A percentile compares a stretch with the other conserved stretches of the same genome.
phyloP scores from a whole-genome alignment of 2,329 filamentous ascomycete genomes.

The Ascochyta fabae region DNA sequence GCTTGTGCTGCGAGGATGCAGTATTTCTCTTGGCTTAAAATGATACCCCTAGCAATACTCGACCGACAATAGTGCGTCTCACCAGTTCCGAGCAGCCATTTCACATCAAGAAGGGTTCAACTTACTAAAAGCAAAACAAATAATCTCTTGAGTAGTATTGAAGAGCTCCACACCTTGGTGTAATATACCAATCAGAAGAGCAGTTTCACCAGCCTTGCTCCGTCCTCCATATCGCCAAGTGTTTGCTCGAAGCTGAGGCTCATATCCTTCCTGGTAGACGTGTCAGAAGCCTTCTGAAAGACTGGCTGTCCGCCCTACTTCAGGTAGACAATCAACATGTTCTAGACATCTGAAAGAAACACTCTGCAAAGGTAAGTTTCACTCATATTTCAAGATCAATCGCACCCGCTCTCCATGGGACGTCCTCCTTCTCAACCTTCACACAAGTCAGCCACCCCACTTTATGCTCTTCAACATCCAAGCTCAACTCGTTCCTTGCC shows the following conservation, averaged over 20 bases:
- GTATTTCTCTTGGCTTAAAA: conserved; percentile 31
- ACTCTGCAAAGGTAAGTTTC: not conserved
- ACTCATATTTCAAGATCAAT: no score
- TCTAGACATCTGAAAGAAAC: not conserved
- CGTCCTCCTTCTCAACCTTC: conserved; percentile 33
- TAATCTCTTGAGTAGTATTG: no score
- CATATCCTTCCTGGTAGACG: not conserved
- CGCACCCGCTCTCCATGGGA: conserved; percentile 34
- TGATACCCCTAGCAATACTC: conserved; percentile 36
- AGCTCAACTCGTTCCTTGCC: conserved; percentile 28
- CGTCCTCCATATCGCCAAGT: no score
- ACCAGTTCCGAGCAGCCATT: no score
- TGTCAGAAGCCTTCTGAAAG: not conserved
- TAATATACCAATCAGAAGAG: no score
- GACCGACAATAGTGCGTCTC: no score
- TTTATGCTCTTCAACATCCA: conserved; percentile 31
- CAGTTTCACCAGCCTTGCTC: no score
- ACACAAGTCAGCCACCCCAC: conserved; percentile 48
- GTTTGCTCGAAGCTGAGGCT: not conserved
- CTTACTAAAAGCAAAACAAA: no score
- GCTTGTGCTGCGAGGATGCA: not conserved
- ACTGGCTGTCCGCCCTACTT: not conserved
- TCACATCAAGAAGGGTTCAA: no score
- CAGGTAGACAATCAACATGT: not conserved
- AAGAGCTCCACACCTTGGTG: no score